Base-by-base conservation (phyloP, 139 green algal genomes). In the Chara braunii region DNA sequence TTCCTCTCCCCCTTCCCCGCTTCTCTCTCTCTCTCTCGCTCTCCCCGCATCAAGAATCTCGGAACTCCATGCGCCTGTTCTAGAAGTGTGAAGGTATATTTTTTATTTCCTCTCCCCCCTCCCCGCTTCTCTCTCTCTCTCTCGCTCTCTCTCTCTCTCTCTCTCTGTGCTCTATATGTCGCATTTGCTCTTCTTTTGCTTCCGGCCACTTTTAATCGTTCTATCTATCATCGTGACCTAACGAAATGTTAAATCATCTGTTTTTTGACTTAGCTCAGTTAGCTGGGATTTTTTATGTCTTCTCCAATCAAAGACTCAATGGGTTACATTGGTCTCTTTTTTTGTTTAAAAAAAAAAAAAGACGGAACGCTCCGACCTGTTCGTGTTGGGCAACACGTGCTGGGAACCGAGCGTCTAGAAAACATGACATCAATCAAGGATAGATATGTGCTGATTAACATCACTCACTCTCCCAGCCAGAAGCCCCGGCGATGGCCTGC, bases 31-130 rank as follows among this genome's bases (percentile, higher is more conserved):
- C n/a, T n/a, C n/a, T n/a, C n/a, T n/a, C n/a, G n/a, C n/a, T n/a
- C n/a, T n/a, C n/a, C n/a, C n/a, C n/a, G n/a, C 40, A 22, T 68
- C 31, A 31, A n/a, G 8, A 40, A 68, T 5, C 26, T 68, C 4
- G 60, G 58, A 3, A 33, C 45, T 3, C 60, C 60, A 2, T 68
- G 60, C 43, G 43, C 40, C 30, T 68, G 60, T 48, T 59, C 60
- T 5, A 48, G 60, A 14, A 60, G 60, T 23, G 18, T 58, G n/a
- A 59, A 58, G 42, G 42, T 59, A 33, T 12, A 26, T 26, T 24
- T 12, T 28, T 57, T 57, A 26, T 28, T 12, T 57, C 48, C 9
- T 9, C 9, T 18, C 18, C 18, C 18, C 40, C n/a, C n/a, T n/a
- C n/a, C n/a, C n/a, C n/a, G n/a, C n/a, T n/a, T n/a, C n/a, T n/a